Percentiles rank a stretch among this genome's conserved stretches.
These are phyloP conservation scores for Dioscorea dumetorum DNA, from an alignment of 106 monocot genomes.

Conservation along the genomic window DNA sequence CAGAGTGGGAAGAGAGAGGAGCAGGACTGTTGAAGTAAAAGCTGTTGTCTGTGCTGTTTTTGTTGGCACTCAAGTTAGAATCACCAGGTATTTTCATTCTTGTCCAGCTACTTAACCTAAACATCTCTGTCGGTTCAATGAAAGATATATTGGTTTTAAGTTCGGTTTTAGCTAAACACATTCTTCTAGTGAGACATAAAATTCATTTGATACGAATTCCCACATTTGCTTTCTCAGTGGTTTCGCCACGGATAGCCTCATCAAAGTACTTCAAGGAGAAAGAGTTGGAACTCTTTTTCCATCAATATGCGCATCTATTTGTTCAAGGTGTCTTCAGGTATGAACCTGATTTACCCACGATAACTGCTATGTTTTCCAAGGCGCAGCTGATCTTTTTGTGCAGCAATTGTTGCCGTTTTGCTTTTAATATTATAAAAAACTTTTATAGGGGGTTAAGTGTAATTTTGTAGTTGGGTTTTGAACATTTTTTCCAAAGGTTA, in stretches of 20 bases:
- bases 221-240: conserved; percentile 38
- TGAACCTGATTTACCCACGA: no score
- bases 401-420: no score
- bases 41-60: conserved; percentile 69
- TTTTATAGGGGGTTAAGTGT: no score
- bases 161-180: no score
- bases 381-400: background rate
- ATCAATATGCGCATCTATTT: conserved; percentile 69
- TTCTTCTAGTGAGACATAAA: no score
- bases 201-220: background rate
- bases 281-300: conserved; percentile 84
- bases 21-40: conserved; percentile 93
- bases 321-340: conserved; percentile 84
- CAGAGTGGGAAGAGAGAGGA: conserved; percentile 91
- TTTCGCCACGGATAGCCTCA: conserved; percentile 63
- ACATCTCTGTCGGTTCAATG: no score
- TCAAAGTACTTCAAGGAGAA: conserved; percentile 81
- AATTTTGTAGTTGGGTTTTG: no score
- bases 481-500: no score
- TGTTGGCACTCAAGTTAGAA: conserved; percentile 78
- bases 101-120: background rate
- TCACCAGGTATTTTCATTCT: conserved; percentile 50
- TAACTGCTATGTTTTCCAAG: background rate
- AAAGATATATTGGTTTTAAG: no score
- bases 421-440: no score